Evolutionary conservation across 2,329 filamentous ascomycete genomes (phyloP).

Genomic region (Chrysosphaeria jannelii): DNA sequence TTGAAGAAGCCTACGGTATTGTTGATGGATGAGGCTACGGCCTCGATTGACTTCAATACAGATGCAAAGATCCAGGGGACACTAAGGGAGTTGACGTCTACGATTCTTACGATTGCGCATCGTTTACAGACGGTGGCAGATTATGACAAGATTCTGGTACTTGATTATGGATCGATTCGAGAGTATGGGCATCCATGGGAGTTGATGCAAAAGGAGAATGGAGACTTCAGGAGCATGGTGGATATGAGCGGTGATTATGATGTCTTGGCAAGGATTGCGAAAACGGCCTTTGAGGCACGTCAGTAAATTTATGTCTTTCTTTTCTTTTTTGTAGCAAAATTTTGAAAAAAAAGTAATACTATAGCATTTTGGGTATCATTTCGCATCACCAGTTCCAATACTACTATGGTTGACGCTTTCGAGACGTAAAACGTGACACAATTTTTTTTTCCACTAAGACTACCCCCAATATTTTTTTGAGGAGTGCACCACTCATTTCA

Average conservation of each 20-base stretch:
- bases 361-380: too few relatives aligned
- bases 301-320: too few relatives aligned
- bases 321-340: too few relatives aligned
- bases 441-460: too few relatives aligned
- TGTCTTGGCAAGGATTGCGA: constrained; percentile 18
- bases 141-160: constrained; percentile 86
- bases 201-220: constrained; percentile 39
- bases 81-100: constrained; percentile 74
- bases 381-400: too few relatives aligned
- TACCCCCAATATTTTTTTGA: too few relatives aligned
- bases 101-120: constrained; percentile 90
- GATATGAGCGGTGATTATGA: constrained; percentile 30
- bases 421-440: too few relatives aligned
- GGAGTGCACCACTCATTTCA: too few relatives aligned
- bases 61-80: constrained; percentile 92
- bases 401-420: too few relatives aligned
- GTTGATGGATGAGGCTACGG: constrained; percentile 98
- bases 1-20: constrained; percentile 76
- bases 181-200: constrained; percentile 81
- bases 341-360: too few relatives aligned
- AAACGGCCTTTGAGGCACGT: constrained; percentile 19
- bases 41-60: constrained; percentile 87
- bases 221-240: constrained; percentile 32
- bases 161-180: constrained; percentile 65
- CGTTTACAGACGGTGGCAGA: constrained; percentile 89